Evolutionary conservation across 2,329 filamentous ascomycete species (phyloP).

Genomic region (Dothideomycetidae sp.): DNA sequence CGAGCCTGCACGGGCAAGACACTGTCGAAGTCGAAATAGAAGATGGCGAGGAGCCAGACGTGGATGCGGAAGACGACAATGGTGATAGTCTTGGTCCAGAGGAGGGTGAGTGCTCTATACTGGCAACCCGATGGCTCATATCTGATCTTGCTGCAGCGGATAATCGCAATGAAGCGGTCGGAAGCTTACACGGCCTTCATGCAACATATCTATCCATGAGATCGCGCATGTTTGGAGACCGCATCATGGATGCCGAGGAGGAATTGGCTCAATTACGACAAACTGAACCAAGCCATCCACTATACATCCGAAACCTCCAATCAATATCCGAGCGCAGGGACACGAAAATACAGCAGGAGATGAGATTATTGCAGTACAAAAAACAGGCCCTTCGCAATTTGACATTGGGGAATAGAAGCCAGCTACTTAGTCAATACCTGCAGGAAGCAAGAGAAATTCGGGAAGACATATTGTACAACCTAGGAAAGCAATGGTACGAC

Average conservation of each 20-base stretch:
- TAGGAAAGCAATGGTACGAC: constrained; percentile 83
- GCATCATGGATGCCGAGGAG: constrained; percentile 63
- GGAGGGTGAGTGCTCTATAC: constrained; percentile 16
- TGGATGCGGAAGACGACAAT: constrained; percentile 27
- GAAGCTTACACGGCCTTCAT: constrained; percentile 57
- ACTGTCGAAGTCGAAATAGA: constrained; percentile 15
- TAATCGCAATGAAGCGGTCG: constrained; percentile 33
- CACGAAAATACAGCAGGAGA: constrained; percentile 63
- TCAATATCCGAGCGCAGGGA: constrained; percentile 71
- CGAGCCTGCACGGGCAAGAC: constrained; percentile 1
- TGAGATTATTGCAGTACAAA: constrained; percentile 59
- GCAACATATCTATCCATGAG: constrained; percentile 77
- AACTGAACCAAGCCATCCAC: constrained; percentile 59
- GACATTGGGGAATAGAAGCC: constrained; percentile 67
- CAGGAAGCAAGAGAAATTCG: constrained; percentile 73
- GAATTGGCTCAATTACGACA: constrained; percentile 47
- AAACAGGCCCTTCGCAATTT: constrained; percentile 57
- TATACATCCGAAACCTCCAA: constrained; percentile 79
- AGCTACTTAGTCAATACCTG: constrained; percentile 81
- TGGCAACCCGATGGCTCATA: too few species aligned
- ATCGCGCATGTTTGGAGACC: constrained; percentile 78
- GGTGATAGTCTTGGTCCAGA: constrained; percentile 20
- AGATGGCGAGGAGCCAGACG: constrained; percentile 26
- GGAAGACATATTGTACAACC: constrained; percentile 61
- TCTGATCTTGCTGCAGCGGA: constrained; percentile 19